Conservation (phyloP, 202 grass and related monocot species). For the Brachypodium distachyon region DNA sequence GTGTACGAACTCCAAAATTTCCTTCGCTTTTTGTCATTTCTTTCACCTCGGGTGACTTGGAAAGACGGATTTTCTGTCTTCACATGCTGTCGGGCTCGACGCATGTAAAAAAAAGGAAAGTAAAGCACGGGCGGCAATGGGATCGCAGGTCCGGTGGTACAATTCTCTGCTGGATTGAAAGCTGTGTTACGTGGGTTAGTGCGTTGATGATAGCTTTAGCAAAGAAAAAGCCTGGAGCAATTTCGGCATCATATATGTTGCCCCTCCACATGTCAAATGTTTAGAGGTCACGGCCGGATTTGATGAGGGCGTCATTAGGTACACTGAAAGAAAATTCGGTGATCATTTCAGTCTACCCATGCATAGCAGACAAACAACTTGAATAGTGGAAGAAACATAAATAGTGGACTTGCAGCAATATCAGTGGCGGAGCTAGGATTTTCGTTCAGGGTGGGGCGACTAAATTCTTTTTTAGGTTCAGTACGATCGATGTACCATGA, state of each 20-base stretch:
- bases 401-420: too few species aligned
- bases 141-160: background rate
- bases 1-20: background rate
- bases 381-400: background rate
- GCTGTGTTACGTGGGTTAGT: background rate
- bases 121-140: background rate
- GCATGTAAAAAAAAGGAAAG: background rate
- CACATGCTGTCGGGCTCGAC: slow-evolving; percentile 5
- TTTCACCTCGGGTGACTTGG: background rate
- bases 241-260: slow-evolving; percentile 18
- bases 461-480: too few species aligned
- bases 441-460: too few species aligned
- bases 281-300: background rate
- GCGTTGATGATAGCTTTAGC: slow-evolving; percentile 10
- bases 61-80: background rate
- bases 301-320: background rate
- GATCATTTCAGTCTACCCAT: background rate
- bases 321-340: too few species aligned
- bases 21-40: slow-evolving; percentile 10
- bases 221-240: background rate
- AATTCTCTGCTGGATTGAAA: slow-evolving; percentile 5
- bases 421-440: too few species aligned
- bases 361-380: background rate
- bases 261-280: background rate
- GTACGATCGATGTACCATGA: too few species aligned